Conservation (phyloP, 2,329 filamentous ascomycete species). For the Penicillium sclerotigenum region DNA sequence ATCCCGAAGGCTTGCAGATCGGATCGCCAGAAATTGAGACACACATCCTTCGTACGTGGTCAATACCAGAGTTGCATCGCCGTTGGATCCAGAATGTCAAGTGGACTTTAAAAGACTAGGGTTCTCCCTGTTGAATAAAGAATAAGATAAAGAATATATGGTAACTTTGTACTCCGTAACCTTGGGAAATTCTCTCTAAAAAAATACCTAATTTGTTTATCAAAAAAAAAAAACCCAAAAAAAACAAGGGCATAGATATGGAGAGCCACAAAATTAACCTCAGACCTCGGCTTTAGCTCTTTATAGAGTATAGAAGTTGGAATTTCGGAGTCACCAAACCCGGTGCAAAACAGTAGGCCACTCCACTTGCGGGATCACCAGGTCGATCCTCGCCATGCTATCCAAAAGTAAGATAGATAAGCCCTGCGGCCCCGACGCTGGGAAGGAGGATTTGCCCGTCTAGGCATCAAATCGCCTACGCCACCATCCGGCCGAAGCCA, state of each 20-base stretch:
- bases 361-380: constrained; percentile 17
- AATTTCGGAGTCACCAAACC: background rate
- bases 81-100: constrained; percentile 12
- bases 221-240: too few relatives aligned
- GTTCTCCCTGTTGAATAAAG: constrained; percentile 7
- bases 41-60: constrained; percentile 19
- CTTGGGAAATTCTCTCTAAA: background rate
- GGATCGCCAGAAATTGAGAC: constrained; percentile 25
- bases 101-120: constrained; percentile 8
- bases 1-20: constrained; percentile 28
- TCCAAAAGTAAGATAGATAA: constrained; percentile 25
- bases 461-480: constrained; percentile 23
- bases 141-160: too few relatives aligned
- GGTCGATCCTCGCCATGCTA: constrained; percentile 19
- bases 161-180: background rate
- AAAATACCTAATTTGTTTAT: too few relatives aligned
- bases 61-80: constrained; percentile 18
- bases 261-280: constrained; percentile 13
- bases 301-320: constrained; percentile 7
- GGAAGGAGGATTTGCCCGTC: constrained; percentile 23
- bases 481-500: constrained; percentile 21
- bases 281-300: constrained; percentile 15
- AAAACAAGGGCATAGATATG: too few relatives aligned
- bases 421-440: constrained; percentile 23
- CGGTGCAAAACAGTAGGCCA: constrained; percentile 13